phyloP scores from a whole-genome alignment of 108 stramenopile genomes.

The Nitzschia sp. region DNA sequence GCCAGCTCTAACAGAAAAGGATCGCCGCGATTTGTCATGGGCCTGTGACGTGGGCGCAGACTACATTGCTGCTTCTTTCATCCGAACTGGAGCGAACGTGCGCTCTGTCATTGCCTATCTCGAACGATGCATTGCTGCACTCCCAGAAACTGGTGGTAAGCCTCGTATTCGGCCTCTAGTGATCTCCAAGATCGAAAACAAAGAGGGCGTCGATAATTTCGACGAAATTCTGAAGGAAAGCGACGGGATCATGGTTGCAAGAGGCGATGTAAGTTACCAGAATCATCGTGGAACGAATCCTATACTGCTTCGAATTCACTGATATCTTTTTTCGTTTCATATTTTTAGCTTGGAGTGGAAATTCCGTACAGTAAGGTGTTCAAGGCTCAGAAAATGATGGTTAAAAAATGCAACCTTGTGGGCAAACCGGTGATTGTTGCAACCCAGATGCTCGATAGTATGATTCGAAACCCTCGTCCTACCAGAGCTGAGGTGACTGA shows the following conservation, averaged over 20 bases:
- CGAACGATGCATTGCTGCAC: slow-evolving; percentile 58
- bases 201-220: slow-evolving; percentile 86
- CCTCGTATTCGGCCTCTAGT: slow-evolving; percentile 64
- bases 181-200: slow-evolving; percentile 91
- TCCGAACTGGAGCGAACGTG: slow-evolving; percentile 81
- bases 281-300: neutral
- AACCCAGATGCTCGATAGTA: slow-evolving; percentile 91
- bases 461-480: slow-evolving; percentile 88
- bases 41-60: slow-evolving; percentile 73
- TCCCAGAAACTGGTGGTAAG: slow-evolving; percentile 34
- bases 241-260: slow-evolving; percentile 91
- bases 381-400: slow-evolving; percentile 92
- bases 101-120: slow-evolving; percentile 70
- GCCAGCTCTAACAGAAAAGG: slow-evolving; percentile 87
- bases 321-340: neutral
- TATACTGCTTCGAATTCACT: neutral
- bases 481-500: slow-evolving; percentile 94
- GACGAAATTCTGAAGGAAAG: slow-evolving; percentile 72
- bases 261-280: slow-evolving; percentile 53
- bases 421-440: slow-evolving; percentile 89
- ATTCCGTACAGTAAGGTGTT: slow-evolving; percentile 86
- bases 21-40: slow-evolving; percentile 81
- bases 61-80: slow-evolving; percentile 89
- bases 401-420: slow-evolving; percentile 61
- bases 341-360: slow-evolving; percentile 70